phyloP scores from a whole-genome alignment of 768 basidiomycete genomes.

The Lyophyllum semitale region DNA sequence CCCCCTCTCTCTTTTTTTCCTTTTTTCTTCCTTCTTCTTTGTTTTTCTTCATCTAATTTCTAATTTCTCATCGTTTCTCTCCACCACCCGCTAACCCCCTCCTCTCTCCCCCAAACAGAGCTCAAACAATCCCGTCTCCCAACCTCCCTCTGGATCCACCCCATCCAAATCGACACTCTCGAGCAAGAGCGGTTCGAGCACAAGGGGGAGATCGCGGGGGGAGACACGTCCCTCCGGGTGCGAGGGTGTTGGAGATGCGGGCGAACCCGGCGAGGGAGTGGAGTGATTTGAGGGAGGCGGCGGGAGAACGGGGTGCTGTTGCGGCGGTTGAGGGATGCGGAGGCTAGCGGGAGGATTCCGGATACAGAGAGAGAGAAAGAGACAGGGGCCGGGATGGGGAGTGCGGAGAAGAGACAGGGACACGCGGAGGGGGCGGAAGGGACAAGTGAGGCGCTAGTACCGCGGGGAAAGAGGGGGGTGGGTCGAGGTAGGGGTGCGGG shows the following conservation, averaged over 20 bases:
- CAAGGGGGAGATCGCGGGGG: slow-evolving; percentile 79
- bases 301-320: slow-evolving; percentile 85
- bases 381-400: no score
- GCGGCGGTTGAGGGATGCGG: slow-evolving; percentile 62
- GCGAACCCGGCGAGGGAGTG: slow-evolving; percentile 71
- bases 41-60: no score
- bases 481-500: no score
- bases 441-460: slow-evolving; percentile 52
- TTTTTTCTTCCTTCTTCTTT: no score
- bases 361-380: no score
- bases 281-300: slow-evolving; percentile 72
- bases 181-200: slow-evolving; percentile 82
- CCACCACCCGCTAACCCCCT: no score
- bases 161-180: slow-evolving; percentile 63
- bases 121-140: slow-evolving; percentile 41
- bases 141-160: slow-evolving; percentile 37
- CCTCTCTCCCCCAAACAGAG: slow-evolving; percentile 39
- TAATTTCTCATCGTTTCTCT: not conserved
- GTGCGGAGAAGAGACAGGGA: not conserved
- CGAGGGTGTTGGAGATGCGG: slow-evolving; percentile 11
- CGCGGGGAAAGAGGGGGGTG: slow-evolving; percentile 81
- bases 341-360: no score
- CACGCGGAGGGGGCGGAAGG: not conserved
- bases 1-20: no score
- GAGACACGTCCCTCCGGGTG: slow-evolving; percentile 40